phyloP scores from a whole-genome alignment of 352 stramenopile species.

The Plasmopara viticola region DNA sequence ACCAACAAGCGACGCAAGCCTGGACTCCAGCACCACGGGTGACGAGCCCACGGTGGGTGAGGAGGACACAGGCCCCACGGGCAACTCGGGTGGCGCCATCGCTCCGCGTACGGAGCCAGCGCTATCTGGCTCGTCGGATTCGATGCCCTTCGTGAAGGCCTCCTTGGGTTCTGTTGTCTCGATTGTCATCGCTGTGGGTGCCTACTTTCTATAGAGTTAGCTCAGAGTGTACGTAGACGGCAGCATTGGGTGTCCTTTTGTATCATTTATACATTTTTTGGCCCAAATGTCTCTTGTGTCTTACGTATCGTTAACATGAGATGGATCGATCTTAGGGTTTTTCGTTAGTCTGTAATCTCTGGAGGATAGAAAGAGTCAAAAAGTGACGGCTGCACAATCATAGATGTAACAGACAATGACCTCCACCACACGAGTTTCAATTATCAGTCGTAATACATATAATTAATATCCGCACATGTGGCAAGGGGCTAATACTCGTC shows the following conservation, averaged over 20 bases:
- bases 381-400: too few species aligned
- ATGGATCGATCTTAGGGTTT: too few species aligned
- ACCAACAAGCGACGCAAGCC: constrained; percentile 7
- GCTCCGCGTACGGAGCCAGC: constrained; percentile 15
- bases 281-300: too few species aligned
- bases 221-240: not conserved
- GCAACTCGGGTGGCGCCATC: constrained; percentile 24
- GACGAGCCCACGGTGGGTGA: constrained; percentile 12
- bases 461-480: too few species aligned
- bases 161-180: constrained; percentile 11
- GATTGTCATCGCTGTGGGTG: constrained; percentile 14
- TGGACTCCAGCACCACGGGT: constrained; percentile 4
- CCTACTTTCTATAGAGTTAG: constrained; percentile 21
- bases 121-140: constrained; percentile 20
- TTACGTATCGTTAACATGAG: too few species aligned
- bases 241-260: not conserved
- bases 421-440: too few species aligned
- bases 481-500: too few species aligned
- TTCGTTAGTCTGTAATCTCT: too few species aligned
- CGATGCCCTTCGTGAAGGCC: constrained; percentile 10
- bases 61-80: constrained; percentile 13
- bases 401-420: too few species aligned
- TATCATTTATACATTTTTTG: not conserved
- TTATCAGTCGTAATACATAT: too few species aligned
- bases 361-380: too few species aligned